These are phyloP conservation scores for Melanomma pulvis-pyrius DNA, from an alignment of 495 filamentous ascomycete genomes.

Conservation along the genomic window DNA sequence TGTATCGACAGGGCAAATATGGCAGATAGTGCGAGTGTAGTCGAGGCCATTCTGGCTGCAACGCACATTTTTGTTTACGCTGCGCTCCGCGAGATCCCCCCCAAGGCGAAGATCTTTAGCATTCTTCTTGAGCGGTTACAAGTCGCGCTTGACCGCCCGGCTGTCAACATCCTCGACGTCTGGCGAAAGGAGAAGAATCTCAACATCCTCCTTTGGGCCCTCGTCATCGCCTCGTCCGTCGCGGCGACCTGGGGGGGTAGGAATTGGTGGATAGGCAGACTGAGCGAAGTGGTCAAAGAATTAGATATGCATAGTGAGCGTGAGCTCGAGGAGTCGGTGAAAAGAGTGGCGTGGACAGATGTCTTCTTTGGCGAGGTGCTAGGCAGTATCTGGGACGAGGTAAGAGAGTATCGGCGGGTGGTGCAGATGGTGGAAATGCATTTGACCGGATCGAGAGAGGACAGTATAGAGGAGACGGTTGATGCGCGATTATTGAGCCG, in stretches of 20 bases:
- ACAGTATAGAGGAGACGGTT: background rate
- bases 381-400: constrained; percentile 13
- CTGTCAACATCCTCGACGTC: constrained; percentile 2
- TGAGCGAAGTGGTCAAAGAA: constrained; percentile 13
- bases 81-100: constrained; percentile 22
- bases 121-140: constrained; percentile 26
- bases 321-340: constrained; percentile 9
- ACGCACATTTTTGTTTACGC: constrained; percentile 29
- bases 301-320: constrained; percentile 3
- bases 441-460: background rate
- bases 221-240: constrained; percentile 22
- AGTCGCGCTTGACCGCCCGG: constrained; percentile 16
- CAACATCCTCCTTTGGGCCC: constrained; percentile 28
- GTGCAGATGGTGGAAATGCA: background rate
- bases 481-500: background rate
- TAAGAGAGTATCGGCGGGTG: background rate
- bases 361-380: constrained; percentile 20
- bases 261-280: constrained; percentile 21
- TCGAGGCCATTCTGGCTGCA: constrained; percentile 23
- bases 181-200: constrained; percentile 26
- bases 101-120: constrained; percentile 26
- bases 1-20: background rate
- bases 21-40: constrained; percentile 26
- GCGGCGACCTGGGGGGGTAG: background rate
- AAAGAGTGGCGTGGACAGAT: constrained; percentile 31